Percentiles rank a stretch among this genome's conserved stretches.
phyloP scores from a whole-genome alignment of 2,329 filamentous ascomycete genomes.

The Nothopassalora personata region DNA sequence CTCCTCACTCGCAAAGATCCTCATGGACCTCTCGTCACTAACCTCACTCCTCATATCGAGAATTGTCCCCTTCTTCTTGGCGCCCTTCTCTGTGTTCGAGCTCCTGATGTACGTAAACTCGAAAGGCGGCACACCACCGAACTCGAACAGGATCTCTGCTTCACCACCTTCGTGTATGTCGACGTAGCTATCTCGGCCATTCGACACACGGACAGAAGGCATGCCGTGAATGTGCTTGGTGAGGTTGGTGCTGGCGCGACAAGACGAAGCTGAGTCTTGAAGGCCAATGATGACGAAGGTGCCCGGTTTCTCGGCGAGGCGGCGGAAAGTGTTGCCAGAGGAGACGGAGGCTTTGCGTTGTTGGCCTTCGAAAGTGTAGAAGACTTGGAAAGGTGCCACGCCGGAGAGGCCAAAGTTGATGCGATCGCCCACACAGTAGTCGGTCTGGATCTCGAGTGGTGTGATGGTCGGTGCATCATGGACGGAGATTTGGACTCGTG shows the following conservation, averaged over 20 bases:
- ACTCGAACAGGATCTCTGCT: constrained; percentile 89
- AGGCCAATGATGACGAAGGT: constrained; percentile 82
- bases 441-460: constrained; percentile 72
- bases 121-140: constrained; percentile 91
- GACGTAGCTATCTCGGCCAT: constrained; percentile 71
- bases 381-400: constrained; percentile 84
- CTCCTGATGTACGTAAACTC: constrained; percentile 96
- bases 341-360: constrained; percentile 69
- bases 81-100: constrained; percentile 71
- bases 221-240: constrained; percentile 84
- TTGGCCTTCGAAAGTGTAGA: constrained; percentile 79
- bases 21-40: constrained; percentile 74
- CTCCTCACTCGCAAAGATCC: constrained; percentile 80
- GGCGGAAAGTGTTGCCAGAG: constrained; percentile 76
- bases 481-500: constrained; percentile 82
- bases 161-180: constrained; percentile 97
- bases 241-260: constrained; percentile 72
- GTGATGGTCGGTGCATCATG: constrained; percentile 91
- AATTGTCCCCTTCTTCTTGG: constrained; percentile 64
- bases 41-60: constrained; percentile 87
- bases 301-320: constrained; percentile 86
- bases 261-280: constrained; percentile 82
- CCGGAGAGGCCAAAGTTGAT: constrained; percentile 89
- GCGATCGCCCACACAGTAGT: constrained; percentile 94
- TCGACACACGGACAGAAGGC: constrained; percentile 83